Base-by-base conservation (phyloP, 2,329 filamentous ascomycete species). In the Bipolaris oryzae region DNA sequence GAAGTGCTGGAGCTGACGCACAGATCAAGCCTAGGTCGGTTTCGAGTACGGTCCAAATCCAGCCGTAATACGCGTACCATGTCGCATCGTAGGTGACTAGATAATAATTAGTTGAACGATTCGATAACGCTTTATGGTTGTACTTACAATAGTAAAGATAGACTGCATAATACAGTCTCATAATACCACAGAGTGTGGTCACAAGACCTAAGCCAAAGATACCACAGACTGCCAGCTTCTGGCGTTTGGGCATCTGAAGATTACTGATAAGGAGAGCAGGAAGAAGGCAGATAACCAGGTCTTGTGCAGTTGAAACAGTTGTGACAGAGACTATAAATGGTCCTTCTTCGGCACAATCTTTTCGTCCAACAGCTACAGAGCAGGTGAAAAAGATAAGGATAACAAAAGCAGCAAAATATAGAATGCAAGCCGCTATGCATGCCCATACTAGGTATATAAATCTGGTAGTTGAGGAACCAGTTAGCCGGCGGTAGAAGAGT, bases 401-500 rank as follows among this genome's bases (percentile, higher is more conserved):
- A 16, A 42, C n/a, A 25, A 42, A 42, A 16, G 20, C 0, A 28
- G 9, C 5, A 25, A 42, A 42, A 25, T 23, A 23, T 7, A 25
- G 11, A n/a, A 42, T 16, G 39, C 39, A 42, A 25, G 1, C 3
- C 13, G 13, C 11, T 25, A 42, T 28, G 7, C 39, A 42, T 4
- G 2, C 39, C 39, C 39, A 42, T 25, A 42, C 39, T 7, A 25
- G 13, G 21, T 42, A 42, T 23, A 42, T 13, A 42, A 42, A 42
- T 28, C 15, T 42, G 7, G 21, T 42, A 16, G 39, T 42, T 25
- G 20, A 25, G 5, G 39, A 42, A 9, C 39, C 39, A 42, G 39
- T 42, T 16, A 42, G 21, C 13, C 39, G 39, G 21, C 39, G 39
- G 15, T 42, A 42, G 20, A 42, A 42, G 37, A 57, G 66, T 3